Evolutionary conservation across 106 monocot species (phyloP), one percentile per base, ranked within the genome.

Genomic region (Chionographis japonica): DNA sequence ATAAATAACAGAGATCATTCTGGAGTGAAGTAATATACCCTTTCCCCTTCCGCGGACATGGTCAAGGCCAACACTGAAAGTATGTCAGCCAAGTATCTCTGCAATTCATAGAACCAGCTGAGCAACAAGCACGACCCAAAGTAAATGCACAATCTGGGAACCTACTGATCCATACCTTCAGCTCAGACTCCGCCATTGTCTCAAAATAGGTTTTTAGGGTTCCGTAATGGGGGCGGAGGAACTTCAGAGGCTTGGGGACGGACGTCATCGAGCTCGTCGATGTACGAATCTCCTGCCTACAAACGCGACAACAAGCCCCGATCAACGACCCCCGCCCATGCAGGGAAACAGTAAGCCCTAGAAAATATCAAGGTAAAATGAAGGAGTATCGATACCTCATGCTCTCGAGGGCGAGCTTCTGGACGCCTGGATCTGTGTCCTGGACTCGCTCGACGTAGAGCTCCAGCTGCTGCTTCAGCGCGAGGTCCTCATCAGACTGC

Each of bases 221-320:
- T 40, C 81, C 85, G 85, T 90, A 98, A 62, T 98, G 98, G 0
- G 93, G 90, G 12, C 93, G 82, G 6, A 98, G 83, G 69, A 98
- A 98, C 68, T 98, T 98, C 49, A 98, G 69, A 74, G 93, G 90
- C 68, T 90, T 98, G 35, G 93, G 93, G 57, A 98, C 93, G 51
- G 93, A 93, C 2, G 98, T 98, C 93, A 98, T 98, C 18, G 98
- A 93, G 63, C 93, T 98, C 36, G 93, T 98, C 37, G 98, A 73
- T 3, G 89, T 79, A 8, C 90, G 89, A 73, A 98, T 98, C 79
- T 98, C 98, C 66, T 98, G 90, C 79, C 97, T 98, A 67, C 8
- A 53, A 63, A 18, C 8, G 58, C 43, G 67, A 56, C 9, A 41
- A 10, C 14, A 17, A 27, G 27, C 27, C 27, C 27, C 27, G 27